phyloP scores from a whole-genome alignment of 257 asterid species.

The Solanum etuberosum region DNA sequence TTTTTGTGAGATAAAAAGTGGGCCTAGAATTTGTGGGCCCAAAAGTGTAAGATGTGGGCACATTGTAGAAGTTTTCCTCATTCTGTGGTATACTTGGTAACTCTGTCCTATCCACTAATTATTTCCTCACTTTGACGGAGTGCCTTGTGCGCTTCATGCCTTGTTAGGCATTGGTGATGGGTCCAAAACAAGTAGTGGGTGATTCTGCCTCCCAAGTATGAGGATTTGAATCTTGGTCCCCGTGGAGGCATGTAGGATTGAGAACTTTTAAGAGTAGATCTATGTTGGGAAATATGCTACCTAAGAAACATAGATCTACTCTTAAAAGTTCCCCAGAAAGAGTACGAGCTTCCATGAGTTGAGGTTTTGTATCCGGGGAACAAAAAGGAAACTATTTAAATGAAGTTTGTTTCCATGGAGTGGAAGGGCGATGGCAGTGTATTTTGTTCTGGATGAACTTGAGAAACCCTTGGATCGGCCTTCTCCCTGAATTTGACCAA shows the following conservation, averaged over 20 bases:
- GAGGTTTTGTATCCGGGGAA: not conserved
- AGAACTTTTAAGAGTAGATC: not conserved
- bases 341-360: not conserved
- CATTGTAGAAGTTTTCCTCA: not conserved
- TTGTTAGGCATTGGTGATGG: not conserved
- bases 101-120: not conserved
- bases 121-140: not conserved
- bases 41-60: not conserved
- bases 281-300: not conserved
- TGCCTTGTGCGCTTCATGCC: too few relatives aligned
- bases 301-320: too few relatives aligned
- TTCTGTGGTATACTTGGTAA: not conserved
- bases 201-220: not conserved
- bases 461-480: not conserved
- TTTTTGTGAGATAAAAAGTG: not conserved
- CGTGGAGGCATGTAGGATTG: not conserved
- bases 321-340: too few relatives aligned
- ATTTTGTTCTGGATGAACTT: not conserved
- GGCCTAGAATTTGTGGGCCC: not conserved
- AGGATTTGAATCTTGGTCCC: not conserved
- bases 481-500: not conserved
- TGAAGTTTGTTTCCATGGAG: not conserved
- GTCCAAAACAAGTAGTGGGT: not conserved
- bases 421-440: not conserved
- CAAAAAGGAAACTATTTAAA: not conserved